Percentiles rank a stretch among this genome's conserved stretches.
Conservation (phyloP, 345 rosid species). For the Salix exigua region DNA sequence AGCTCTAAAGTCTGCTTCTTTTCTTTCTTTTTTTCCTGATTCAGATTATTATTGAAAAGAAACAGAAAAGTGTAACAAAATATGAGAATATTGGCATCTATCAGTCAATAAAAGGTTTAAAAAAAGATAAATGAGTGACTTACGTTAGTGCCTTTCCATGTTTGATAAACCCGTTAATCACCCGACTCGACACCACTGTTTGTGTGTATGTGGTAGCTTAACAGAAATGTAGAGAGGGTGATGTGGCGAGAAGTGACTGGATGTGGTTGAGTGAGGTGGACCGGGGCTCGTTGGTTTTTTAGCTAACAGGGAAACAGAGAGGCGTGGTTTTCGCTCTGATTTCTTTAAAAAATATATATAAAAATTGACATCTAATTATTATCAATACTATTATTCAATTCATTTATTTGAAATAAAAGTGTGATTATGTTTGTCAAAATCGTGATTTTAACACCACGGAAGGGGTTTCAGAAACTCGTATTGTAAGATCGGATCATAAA, state of each 20-base stretch:
- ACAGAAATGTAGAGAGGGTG: background rate
- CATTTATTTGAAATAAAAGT: too few species aligned
- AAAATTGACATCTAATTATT: too few species aligned
- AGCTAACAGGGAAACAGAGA: too few species aligned
- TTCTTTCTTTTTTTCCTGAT: background rate
- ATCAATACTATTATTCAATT: too few species aligned
- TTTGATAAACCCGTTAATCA: conserved; percentile 27
- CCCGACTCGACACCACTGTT: conserved; percentile 34
- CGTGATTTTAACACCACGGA: too few species aligned
- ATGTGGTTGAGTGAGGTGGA: background rate
- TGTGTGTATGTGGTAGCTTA: background rate
- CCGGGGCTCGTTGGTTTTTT: conserved; percentile 4
- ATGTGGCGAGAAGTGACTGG: conserved; percentile 16
- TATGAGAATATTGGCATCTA: background rate
- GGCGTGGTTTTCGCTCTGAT: too few species aligned
- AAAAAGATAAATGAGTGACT: background rate
- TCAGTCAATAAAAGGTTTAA: background rate
- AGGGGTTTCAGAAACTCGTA: too few species aligned
- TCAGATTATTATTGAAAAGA: background rate
- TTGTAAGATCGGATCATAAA: too few species aligned
- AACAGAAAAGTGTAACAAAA: background rate
- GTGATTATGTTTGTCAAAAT: too few species aligned
- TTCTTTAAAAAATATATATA: too few species aligned
- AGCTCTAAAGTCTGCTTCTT: background rate
- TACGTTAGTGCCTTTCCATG: conserved; percentile 33